A percentile compares a stretch with the other conserved stretches of the same genome.
phyloP scores from a whole-genome alignment of 495 filamentous ascomycete species.

The Trichoderma parareesei region DNA sequence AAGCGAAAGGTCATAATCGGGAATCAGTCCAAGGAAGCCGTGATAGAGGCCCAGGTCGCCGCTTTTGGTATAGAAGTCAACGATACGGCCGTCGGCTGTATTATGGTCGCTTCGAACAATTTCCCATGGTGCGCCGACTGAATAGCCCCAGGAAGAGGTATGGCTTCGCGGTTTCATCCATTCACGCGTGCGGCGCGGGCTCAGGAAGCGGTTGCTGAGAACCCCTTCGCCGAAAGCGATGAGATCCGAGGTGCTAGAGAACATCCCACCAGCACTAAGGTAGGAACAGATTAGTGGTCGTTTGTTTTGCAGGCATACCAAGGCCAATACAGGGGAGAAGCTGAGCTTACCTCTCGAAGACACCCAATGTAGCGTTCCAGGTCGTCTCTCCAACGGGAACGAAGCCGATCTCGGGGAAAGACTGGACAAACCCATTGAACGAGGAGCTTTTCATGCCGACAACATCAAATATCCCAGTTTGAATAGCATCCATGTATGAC shows the following conservation, averaged over 20 bases:
- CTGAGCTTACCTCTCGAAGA: slow-evolving; percentile 36
- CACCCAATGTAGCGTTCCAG: slow-evolving; percentile 36
- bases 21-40: slow-evolving; percentile 36
- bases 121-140: slow-evolving; percentile 51
- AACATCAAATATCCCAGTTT: slow-evolving; percentile 28
- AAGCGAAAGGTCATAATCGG: slow-evolving; percentile 46
- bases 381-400: slow-evolving; percentile 26
- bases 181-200: slow-evolving; percentile 34
- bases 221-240: slow-evolving; percentile 40
- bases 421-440: slow-evolving; percentile 23
- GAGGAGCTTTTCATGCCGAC: slow-evolving; percentile 35
- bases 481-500: slow-evolving; percentile 23
- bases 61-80: slow-evolving; percentile 49
- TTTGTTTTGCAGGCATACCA: no score
- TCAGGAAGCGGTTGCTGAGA: slow-evolving; percentile 37
- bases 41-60: slow-evolving; percentile 44
- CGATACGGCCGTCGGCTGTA: slow-evolving; percentile 28
- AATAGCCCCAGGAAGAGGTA: slow-evolving; percentile 34
- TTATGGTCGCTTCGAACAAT: slow-evolving; percentile 31
- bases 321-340: background rate
- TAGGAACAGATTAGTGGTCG: no score
- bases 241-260: slow-evolving; percentile 47
- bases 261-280: slow-evolving; percentile 36
- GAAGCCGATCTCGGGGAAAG: slow-evolving; percentile 28
- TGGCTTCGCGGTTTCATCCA: slow-evolving; percentile 48